A percentile compares a stretch with the other conserved stretches of the same genome.
Conservation (phyloP, 73 alveolate species). For the Tetrahymena borealis region DNA sequence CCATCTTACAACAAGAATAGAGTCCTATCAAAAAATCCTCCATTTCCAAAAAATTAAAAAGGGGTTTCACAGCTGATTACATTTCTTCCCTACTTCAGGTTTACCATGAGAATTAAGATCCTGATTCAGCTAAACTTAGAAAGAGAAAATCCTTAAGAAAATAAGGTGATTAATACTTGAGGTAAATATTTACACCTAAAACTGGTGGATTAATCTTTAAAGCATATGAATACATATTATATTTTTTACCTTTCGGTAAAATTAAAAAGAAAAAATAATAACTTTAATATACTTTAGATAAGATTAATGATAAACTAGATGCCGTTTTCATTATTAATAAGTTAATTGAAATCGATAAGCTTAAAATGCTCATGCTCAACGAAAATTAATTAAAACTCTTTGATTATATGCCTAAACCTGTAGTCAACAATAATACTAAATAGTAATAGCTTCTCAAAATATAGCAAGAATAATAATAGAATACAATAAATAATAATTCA, state of each 20-base stretch:
- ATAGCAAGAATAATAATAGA: background rate
- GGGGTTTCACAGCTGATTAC: background rate
- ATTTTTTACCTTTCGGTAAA: background rate
- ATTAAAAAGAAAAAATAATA: background rate
- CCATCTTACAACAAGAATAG: background rate
- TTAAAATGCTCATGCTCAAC: constrained; percentile 14
- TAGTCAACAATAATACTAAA: background rate
- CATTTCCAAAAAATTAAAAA: background rate
- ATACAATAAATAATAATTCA: background rate
- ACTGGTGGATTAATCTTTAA: background rate
- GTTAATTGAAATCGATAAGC: constrained; percentile 35
- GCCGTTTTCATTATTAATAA: constrained; percentile 16
- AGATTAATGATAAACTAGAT: constrained; percentile 20
- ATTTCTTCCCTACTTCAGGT: background rate
- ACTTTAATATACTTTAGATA: background rate
- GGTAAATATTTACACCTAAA: background rate
- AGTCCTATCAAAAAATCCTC: background rate
- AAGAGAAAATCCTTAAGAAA: background rate
- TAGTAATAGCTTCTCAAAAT: background rate
- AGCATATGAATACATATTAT: background rate
- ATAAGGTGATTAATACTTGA: background rate
- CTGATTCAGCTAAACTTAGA: background rate
- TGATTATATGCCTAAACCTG: constrained; percentile 37
- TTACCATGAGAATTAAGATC: background rate
- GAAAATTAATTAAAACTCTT: constrained; percentile 4